Conservation (phyloP, 805 yeast genomes). For the Kazachstania martiniae region DNA sequence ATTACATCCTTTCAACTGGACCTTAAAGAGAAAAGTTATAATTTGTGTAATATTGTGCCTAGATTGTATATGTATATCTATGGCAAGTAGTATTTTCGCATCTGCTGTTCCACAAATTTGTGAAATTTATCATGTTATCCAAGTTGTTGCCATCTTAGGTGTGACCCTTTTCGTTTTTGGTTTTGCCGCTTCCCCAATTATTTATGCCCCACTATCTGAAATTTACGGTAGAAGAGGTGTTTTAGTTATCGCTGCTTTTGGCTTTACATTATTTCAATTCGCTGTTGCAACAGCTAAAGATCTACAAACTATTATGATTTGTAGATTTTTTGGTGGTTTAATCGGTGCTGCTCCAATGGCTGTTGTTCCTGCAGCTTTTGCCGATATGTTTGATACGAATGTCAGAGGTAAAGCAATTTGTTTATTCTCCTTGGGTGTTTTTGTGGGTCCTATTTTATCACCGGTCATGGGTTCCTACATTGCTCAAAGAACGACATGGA, state of each 20-base stretch:
- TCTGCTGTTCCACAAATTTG: conserved; percentile 43
- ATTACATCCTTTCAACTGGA: conserved; percentile 71
- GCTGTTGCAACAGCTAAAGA: conserved; percentile 72
- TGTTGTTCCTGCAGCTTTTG: conserved; percentile 78
- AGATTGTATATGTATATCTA: conserved; percentile 42
- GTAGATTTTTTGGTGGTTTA: conserved; percentile 73
- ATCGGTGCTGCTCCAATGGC: conserved; percentile 80
- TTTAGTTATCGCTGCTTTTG: conserved; percentile 43
- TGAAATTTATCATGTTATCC: conserved; percentile 46
- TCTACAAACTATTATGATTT: conserved; percentile 62
- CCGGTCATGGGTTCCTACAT: conserved; percentile 75
- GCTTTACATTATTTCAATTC: conserved; percentile 52
- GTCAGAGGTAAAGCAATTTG: conserved; percentile 69
- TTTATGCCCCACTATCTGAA: conserved; percentile 88
- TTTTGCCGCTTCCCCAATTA: conserved; percentile 83
- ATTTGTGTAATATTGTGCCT: conserved; percentile 39
- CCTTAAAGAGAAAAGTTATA: conserved; percentile 34
- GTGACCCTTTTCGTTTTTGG: conserved; percentile 79
- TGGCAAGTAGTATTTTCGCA: conserved; percentile 81
- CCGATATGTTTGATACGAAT: conserved; percentile 61
- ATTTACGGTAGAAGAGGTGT: conserved; percentile 61
- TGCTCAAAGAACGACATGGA: conserved; percentile 62
- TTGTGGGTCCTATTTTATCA: conserved; percentile 70
- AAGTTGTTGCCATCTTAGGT: conserved; percentile 59
- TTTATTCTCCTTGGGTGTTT: conserved; percentile 63